These are phyloP conservation scores for Fusarium kyushuense DNA, from an alignment of 2,329 filamentous ascomycete genomes.

Conservation along the genomic window DNA sequence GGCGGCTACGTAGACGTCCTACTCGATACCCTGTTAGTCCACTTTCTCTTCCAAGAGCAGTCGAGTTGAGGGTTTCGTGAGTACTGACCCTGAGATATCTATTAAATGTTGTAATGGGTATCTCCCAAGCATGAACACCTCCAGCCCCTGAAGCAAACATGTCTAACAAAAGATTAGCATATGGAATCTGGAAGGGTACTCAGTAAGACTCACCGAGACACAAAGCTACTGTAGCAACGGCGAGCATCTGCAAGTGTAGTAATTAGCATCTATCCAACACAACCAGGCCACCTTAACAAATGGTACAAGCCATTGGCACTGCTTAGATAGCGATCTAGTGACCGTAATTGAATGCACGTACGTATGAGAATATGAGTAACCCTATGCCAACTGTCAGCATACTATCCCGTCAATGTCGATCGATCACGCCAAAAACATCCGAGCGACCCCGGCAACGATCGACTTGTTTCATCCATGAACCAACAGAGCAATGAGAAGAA, in stretches of 20 bases:
- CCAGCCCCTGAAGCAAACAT: constrained; percentile 46
- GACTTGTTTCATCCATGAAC: not conserved
- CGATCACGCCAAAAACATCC: not conserved
- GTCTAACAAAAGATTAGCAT: constrained; percentile 33
- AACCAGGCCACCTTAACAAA: too few species aligned
- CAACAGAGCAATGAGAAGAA: not conserved
- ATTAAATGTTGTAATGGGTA: constrained; percentile 46
- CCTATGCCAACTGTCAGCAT: constrained; percentile 21
- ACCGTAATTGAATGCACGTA: constrained; percentile 3
- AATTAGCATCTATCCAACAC: constrained; percentile 8
- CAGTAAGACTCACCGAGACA: constrained; percentile 27
- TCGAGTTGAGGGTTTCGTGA: accelerated
- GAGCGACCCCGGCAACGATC: not conserved
- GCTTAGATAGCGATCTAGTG: too few species aligned
- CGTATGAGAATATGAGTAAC: constrained; percentile 37
- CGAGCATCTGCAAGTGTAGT: constrained; percentile 19
- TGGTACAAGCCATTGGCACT: not conserved
- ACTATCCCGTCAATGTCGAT: not conserved
- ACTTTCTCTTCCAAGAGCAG: not conserved
- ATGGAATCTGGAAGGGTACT: not conserved
- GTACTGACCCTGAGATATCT: constrained; percentile 43
- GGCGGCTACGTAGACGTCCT: constrained; percentile 48
- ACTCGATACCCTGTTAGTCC: not conserved
- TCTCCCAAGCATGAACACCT: constrained; percentile 52
- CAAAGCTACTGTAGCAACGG: constrained; percentile 36